Evolutionary conservation across 1,139 yeast genomes (phyloP), one percentile per base, ranked within the genome.

Genomic region (Suhomyces bokatorum): DNA sequence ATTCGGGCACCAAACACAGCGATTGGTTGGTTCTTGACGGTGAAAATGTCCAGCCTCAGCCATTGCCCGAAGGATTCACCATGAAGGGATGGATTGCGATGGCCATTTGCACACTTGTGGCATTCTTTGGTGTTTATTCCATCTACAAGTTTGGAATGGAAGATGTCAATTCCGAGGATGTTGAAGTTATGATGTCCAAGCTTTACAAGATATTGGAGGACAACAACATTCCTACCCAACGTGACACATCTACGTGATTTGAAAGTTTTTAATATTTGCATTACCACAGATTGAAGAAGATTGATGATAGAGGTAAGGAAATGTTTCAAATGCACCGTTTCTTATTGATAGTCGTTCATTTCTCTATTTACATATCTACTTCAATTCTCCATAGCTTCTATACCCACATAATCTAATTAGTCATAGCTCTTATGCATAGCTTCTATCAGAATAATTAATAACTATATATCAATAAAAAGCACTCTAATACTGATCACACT

Each of bases 41-140:
- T 17, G 82, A 83, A 60, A 74, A 76, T 42, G 60, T 70, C 36
- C 91, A 85, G 62, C 70, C 69, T 14, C 56, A 62, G 6, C 78
- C 83, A 14, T 71, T 85, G 50, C 90, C 91, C 2, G 70, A 69
- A 35, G 90, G 91, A 6, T 85, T 85, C 64, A 84, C 91, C 3
- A 58, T 73, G 17, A 81, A 78, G 63, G 91, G 91, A 37, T 83
- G 82, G 59, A 63, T 82, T 51, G 90, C 90, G 9, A 63, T 85
- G 47, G 64, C 73, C 0, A 61, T 81, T 41, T 83, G 87, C 27
- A 71, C 82, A 35, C 33, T 77, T n/a, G 73, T 77, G 37, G 90
- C 84, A 17, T 35, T 83, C 20, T 74, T 71, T 50, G 91, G 91
- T 36, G 57, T 85, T 24, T 67, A 58, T 44, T 67, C 80, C 15